Evolutionary conservation across 2,329 filamentous ascomycete genomes (phyloP).

Genomic region (Trichoderma sp.): DNA sequence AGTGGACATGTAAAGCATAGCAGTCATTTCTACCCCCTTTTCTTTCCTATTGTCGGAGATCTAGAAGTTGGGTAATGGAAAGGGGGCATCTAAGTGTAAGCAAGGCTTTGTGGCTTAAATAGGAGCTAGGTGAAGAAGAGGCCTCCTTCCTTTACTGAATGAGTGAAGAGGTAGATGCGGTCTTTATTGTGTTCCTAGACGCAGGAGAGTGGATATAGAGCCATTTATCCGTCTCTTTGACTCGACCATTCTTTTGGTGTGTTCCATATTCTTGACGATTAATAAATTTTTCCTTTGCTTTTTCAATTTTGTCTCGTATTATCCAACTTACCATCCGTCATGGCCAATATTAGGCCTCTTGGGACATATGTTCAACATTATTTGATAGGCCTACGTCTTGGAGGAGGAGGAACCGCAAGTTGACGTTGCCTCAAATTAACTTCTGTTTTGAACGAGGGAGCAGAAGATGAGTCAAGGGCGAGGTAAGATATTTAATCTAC

Average conservation of each 20-base stretch:
- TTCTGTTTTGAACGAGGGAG: not conserved
- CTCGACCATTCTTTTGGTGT: fast-evolving
- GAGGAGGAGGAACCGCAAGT: not conserved
- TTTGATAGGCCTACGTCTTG: not conserved
- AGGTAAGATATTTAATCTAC: too few relatives aligned
- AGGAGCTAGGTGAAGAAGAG: not conserved
- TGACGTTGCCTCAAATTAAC: not conserved
- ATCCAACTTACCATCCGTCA: too few relatives aligned
- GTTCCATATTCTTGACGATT: not conserved
- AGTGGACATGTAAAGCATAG: not conserved
- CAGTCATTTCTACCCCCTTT: not conserved
- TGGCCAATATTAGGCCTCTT: too few relatives aligned
- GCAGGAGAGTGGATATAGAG: not conserved
- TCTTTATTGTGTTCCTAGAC: not conserved
- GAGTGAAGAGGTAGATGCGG: not conserved
- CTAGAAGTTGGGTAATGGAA: not conserved
- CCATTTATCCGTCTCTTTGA: not conserved
- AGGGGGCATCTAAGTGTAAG: not conserved
- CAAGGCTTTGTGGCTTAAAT: not conserved
- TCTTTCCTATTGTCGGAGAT: not conserved
- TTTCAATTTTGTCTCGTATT: not conserved
- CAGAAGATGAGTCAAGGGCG: not conserved
- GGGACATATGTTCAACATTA: too few relatives aligned
- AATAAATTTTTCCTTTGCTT: not conserved
- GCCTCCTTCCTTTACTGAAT: not conserved